Evolutionary conservation across 768 basidiomycete species (phyloP).

Genomic region (Mycena filopes): DNA sequence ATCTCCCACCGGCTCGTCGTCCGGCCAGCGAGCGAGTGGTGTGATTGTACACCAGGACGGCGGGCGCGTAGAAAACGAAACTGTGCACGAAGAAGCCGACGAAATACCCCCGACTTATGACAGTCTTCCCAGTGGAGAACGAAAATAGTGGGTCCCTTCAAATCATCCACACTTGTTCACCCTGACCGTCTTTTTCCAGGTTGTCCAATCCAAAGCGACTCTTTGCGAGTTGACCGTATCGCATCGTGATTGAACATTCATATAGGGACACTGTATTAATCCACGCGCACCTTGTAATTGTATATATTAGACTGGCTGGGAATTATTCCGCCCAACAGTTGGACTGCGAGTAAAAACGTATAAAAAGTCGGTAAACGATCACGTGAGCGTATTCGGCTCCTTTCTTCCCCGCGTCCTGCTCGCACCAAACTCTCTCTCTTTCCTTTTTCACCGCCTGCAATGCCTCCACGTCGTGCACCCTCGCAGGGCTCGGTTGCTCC

Average conservation of each 20-base stretch:
- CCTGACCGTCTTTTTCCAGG: neutral
- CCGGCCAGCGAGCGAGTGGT: slow-evolving; percentile 22
- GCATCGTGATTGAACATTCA: slow-evolving; percentile 11
- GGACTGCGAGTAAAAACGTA: too few species aligned
- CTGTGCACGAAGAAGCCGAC: slow-evolving; percentile 28
- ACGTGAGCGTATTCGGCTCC: slow-evolving; percentile 1
- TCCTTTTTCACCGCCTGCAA: slow-evolving; percentile 25
- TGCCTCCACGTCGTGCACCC: slow-evolving; percentile 65
- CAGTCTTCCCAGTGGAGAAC: slow-evolving; percentile 32
- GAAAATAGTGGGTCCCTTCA: slow-evolving; percentile 24
- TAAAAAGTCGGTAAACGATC: slow-evolving; percentile 9
- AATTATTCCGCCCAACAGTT: too few species aligned
- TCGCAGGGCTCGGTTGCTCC: slow-evolving; percentile 56
- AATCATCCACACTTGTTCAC: too few species aligned
- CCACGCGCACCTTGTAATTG: slow-evolving; percentile 12
- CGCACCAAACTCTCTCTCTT: neutral
- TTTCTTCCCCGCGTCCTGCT: neutral
- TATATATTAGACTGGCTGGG: slow-evolving; percentile 15
- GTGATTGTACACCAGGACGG: slow-evolving; percentile 36
- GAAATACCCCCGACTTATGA: slow-evolving; percentile 40
- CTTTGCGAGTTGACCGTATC: neutral
- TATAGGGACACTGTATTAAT: slow-evolving; percentile 20
- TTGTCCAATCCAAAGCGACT: neutral
- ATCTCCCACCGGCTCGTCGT: slow-evolving; percentile 23
- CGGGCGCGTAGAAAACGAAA: slow-evolving; percentile 20